A percentile compares a stretch with the other conserved stretches of the same genome.
Evolutionary conservation across 371 early-diverging fungal genomes (phyloP).

Genomic region (Mortierella sp.): DNA sequence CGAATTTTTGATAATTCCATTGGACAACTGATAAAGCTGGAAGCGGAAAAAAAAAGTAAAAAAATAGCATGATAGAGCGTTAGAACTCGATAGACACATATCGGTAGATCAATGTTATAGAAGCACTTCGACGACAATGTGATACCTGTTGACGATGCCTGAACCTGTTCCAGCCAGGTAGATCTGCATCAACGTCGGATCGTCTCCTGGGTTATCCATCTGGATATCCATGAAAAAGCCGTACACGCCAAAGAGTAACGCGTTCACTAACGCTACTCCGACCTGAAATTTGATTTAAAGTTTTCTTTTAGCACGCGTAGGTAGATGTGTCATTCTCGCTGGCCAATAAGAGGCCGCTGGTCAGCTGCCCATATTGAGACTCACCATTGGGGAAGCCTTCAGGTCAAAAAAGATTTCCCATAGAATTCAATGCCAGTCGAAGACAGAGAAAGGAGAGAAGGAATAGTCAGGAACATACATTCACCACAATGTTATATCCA

Average conservation of each 20-base stretch:
- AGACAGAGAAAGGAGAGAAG: conserved; percentile 6
- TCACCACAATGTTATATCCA: background rate
- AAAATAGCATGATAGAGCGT: too few relatives aligned
- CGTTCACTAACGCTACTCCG: conserved; percentile 75
- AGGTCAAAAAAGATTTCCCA: background rate
- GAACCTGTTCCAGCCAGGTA: conserved; percentile 74
- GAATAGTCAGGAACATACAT: background rate
- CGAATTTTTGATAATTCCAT: conserved; percentile 78
- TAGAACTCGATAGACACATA: too few relatives aligned
- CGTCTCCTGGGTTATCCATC: conserved; percentile 42
- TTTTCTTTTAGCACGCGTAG: background rate
- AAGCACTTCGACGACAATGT: background rate
- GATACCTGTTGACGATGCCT: conserved; percentile 71
- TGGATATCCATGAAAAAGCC: conserved; percentile 66
- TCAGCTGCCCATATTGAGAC: conserved; percentile 18
- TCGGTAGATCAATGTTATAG: too few relatives aligned
- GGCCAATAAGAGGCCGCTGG: conserved; percentile 22
- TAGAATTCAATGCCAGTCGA: conserved; percentile 13
- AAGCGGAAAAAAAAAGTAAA: background rate
- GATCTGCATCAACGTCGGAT: conserved; percentile 59
- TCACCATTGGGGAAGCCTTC: conserved; percentile 48
- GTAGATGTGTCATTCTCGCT: background rate
- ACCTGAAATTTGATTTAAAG: conserved; percentile 50
- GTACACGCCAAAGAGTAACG: conserved; percentile 75
- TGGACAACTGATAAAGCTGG: conserved; percentile 68